Base-by-base conservation (phyloP, 768 basidiomycete species). In the Zangia roseola region DNA sequence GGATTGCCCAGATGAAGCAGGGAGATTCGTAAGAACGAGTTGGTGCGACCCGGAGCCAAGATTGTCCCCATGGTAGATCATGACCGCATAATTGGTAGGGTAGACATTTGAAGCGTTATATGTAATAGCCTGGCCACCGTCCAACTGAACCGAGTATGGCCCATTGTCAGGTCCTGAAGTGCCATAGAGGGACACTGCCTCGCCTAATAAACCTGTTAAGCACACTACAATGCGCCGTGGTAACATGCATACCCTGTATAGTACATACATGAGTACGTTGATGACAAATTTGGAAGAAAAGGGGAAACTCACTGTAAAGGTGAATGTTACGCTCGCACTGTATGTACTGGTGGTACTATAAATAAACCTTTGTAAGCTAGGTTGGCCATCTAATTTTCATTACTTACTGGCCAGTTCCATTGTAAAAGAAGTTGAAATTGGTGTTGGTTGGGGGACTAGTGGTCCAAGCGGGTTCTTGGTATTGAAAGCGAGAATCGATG, bases 171-270 rank as follows among this genome's bases (percentile, higher is more conserved):
- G 70, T 5, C 73, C 68, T 1, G 74, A 67, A 17, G 75, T 70
- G 13, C 78, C 76, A 36, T 70, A 78, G 10, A 80, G 48, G 5
- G 71, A 72, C 8, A 80, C 63, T 6, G 69, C 72, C 40, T 74
- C 72, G 36, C 74, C 78, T 74, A 36, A 36, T 19, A 28, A 17
- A 49, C 14, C 31, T 31, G 13, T 31, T 6, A 31, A n/a, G n/a
- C n/a, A n/a, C n/a, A n/a, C n/a, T n/a, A n/a, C n/a, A n/a, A n/a
- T n/a, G n/a, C n/a, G n/a, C n/a, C n/a, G n/a, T n/a, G n/a, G n/a
- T n/a, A 31, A 16, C 30, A 9, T 6, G 31, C 31, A 16, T 31
- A 31, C 31, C 31, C 31, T 31, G 31, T 31, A 16, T 16, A 6
- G 31, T 31, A 2, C 31, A 31, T 31, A 2, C 31, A 31, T 31